phyloP scores from a whole-genome alignment of 225 moss, liverwort and hornwort genomes.

The Physcomitrium patens region DNA sequence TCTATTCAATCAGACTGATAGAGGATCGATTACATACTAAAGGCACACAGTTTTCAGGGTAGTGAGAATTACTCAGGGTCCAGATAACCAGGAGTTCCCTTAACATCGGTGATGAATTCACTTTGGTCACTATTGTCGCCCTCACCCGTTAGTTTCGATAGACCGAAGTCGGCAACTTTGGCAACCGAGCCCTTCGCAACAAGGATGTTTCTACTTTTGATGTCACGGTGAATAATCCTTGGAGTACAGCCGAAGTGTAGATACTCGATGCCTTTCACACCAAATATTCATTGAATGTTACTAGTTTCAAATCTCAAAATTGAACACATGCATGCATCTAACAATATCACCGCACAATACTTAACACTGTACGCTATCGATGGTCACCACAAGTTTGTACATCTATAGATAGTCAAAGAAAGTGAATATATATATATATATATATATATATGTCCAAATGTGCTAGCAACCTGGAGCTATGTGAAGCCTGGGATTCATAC shows the following conservation, averaged over 20 bases:
- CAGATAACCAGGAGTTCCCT: conserved; percentile 67
- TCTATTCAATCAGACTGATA: conserved; percentile 4
- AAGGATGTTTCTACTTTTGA: conserved; percentile 75
- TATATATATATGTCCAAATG: too few relatives aligned
- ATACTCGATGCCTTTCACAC: conserved; percentile 53
- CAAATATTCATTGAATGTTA: neutral
- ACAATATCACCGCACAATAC: neutral
- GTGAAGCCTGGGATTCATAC: neutral
- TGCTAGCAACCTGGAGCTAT: too few relatives aligned
- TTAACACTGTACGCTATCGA: neutral
- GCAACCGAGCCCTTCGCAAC: conserved; percentile 48
- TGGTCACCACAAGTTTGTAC: neutral
- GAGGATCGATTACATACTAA: neutral
- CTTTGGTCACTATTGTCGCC: conserved; percentile 24
- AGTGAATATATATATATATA: too few relatives aligned
- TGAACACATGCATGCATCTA: neutral
- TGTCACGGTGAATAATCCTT: conserved; percentile 64
- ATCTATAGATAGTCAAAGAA: too few relatives aligned
- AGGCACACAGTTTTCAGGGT: neutral
- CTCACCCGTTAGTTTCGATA: conserved; percentile 45
- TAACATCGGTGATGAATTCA: conserved; percentile 49
- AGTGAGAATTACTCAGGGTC: conserved; percentile 59
- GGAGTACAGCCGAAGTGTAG: conserved; percentile 52
- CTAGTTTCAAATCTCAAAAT: neutral
- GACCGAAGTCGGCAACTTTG: conserved; percentile 76